Evolutionary conservation across 176 grass and related monocot genomes (phyloP).

Genomic region (Neostapfia colusana): DNA sequence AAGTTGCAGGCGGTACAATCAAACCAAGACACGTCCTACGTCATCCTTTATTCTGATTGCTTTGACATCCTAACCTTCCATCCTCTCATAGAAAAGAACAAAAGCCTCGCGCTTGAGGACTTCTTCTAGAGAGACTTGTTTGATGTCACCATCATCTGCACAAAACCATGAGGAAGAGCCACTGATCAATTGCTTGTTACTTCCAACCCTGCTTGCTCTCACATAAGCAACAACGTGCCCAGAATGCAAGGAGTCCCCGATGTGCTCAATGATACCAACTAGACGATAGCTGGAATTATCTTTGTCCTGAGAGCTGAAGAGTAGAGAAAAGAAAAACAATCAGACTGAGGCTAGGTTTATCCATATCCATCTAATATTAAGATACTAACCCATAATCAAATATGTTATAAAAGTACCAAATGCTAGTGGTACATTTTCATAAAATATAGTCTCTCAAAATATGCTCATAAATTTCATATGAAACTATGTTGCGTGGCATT

Average conservation of each 20-base stretch:
- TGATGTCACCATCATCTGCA: slow-evolving; percentile 43
- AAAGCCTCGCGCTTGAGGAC: slow-evolving; percentile 61
- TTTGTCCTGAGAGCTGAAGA: slow-evolving; percentile 20
- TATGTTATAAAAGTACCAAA: no score
- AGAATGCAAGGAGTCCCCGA: not conserved
- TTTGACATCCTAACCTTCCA: slow-evolving; percentile 24
- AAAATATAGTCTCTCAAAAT: no score
- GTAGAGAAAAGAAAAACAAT: not conserved
- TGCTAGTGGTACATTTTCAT: no score
- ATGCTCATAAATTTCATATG: no score
- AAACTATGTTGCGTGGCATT: no score
- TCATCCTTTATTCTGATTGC: not conserved
- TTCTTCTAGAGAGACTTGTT: slow-evolving; percentile 52
- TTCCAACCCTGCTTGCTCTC: not conserved
- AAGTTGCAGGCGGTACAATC: no score
- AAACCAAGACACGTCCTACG: no score
- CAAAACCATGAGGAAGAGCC: slow-evolving; percentile 55
- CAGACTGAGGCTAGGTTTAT: not conserved
- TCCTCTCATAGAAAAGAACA: slow-evolving; percentile 81
- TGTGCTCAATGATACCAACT: slow-evolving; percentile 53
- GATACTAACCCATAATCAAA: not conserved
- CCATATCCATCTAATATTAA: not conserved
- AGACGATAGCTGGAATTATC: slow-evolving; percentile 36
- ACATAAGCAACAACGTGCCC: not conserved
- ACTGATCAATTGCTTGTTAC: not conserved